Base-by-base conservation (phyloP, 2,329 filamentous ascomycete species). In the Penicillium oxalicum region DNA sequence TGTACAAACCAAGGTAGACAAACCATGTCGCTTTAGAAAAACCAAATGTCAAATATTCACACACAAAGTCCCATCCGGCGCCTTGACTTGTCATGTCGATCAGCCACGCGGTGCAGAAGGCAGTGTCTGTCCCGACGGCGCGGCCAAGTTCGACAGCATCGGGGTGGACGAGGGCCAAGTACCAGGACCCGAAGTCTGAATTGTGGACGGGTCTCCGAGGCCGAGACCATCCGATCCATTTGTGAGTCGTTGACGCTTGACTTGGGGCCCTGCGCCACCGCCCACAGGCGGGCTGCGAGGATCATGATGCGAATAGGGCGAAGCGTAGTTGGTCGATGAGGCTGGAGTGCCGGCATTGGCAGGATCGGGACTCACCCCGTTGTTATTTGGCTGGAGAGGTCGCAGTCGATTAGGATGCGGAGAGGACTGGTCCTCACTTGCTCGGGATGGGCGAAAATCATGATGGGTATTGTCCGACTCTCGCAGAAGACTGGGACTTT, bases 231-330 rank as follows among this genome's bases (percentile, higher is more conserved):
- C 58, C 2, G 51, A 52, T 28, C 63, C 63, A 43, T 70, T 70
- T 63, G 68, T 70, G 27, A 70, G 54, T 5, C 67, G 65, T 12
- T 61, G 65, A 12, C 67, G 64, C 49, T 70, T 70, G 9, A 58
- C 56, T 12, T 63, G 65, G 8, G 59, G 61, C 11, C 49, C 37
- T 9, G 55, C 50, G 25, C 51, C 55, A 42, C 49, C 58, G 13
- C 48, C 51, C 18, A 40, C 34, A 1, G 52, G 48, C 13, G 57
- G 59, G 26, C 52, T 61, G 33, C 58, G 58, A 24, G 51, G 42
- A 44, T 67, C 63, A 18, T 58, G 54, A 28, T 60, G 57, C 5
- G 59, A 58, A 40, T 65, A 65, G 25, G 65, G 64, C 18, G 65
- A 66, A 13, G 61, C 50, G 25, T 65, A 61, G 33, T 65, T 61